These are phyloP conservation scores for Agrocybe praecox DNA, from an alignment of 768 basidiomycete genomes.

Conservation along the genomic window DNA sequence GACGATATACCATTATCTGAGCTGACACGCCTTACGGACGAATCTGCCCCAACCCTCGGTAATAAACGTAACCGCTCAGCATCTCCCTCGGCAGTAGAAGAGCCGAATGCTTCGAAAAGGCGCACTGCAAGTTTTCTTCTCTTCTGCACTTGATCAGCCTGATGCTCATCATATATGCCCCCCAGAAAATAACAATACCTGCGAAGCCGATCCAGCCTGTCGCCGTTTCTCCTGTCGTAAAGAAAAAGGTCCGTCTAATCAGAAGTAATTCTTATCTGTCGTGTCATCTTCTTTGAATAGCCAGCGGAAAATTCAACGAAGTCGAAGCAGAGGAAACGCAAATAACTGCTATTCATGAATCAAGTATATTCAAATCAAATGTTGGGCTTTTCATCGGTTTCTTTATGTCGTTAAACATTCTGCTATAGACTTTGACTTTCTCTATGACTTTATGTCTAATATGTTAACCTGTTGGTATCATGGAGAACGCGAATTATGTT, in stretches of 20 bases:
- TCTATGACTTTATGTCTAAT: no score
- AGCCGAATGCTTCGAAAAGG: slow-evolving; percentile 7
- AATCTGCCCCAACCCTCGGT: background rate
- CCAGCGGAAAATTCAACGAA: slow-evolving; percentile 1
- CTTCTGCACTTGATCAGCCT: background rate
- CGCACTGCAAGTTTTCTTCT: slow-evolving; percentile 12
- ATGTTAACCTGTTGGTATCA: no score
- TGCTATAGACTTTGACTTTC: no score
- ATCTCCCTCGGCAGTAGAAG: slow-evolving; percentile 12
- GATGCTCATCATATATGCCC: background rate
- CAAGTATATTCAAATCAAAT: background rate
- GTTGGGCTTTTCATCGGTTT: background rate
- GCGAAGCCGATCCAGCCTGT: background rate
- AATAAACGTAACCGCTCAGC: slow-evolving; percentile 18
- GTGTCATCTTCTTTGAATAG: background rate
- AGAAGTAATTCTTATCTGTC: background rate
- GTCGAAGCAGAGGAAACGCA: slow-evolving; percentile 14
- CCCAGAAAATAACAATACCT: background rate
- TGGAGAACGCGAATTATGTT: no score
- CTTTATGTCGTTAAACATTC: no score
- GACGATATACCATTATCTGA: slow-evolving; percentile 26
- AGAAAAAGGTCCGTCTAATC: slow-evolving; percentile 3
- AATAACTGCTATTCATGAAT: background rate
- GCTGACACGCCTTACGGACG: slow-evolving; percentile 13
- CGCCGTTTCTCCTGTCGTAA: background rate